Evolutionary conservation across 169 alveolate genomes (phyloP), one percentile per base, ranked within the genome.

Genomic region (Cryptosporidium xiaoi): DNA sequence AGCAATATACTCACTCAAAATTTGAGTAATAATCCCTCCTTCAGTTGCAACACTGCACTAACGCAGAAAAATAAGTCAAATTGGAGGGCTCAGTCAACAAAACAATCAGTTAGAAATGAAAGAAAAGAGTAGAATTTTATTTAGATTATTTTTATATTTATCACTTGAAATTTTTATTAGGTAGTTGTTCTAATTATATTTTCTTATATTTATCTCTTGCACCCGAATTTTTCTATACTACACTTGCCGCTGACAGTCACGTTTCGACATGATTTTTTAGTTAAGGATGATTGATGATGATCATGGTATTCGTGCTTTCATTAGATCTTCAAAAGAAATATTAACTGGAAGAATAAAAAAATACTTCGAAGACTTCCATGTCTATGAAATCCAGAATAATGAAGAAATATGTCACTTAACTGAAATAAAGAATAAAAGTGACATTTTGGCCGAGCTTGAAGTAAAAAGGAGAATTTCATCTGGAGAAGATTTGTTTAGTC

Each of bases 1-100:
- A 92, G 95, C 1, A 94, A 94, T 82, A 89, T 94, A 66, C 89
- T 94, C 24, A 91, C 92, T n/a, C 97, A 94, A 90, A 85, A 92
- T 82, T 71, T 94, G 55, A 62, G 87, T 29, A 77, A 77, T 46
- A 77, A 77, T 56, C 87, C 87, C 24, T 77, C 71, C 2, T 77
- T 77, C 46, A 77, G 50, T 62, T 77, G 53, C 46, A 60, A 56
- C 12, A 3, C 18, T 15, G 18, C 48, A 4, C 20, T 13, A 24
- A 15, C 64, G 29, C 87, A 77, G 36, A 77, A 77, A 13, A 77
- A 40, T 60, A 77, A 77, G 36, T 56, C 71, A n/a, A 77, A 77
- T 34, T 77, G 87, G 87, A 77, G 87, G 56, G 65, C 64, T 0
- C 60, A 60, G 18, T 24, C 71, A 20, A 77, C 44, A 12, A 77